Evolutionary conservation across 371 early-diverging fungal species (phyloP).

Genomic region (Paraphysoderma sedebokerense): DNA sequence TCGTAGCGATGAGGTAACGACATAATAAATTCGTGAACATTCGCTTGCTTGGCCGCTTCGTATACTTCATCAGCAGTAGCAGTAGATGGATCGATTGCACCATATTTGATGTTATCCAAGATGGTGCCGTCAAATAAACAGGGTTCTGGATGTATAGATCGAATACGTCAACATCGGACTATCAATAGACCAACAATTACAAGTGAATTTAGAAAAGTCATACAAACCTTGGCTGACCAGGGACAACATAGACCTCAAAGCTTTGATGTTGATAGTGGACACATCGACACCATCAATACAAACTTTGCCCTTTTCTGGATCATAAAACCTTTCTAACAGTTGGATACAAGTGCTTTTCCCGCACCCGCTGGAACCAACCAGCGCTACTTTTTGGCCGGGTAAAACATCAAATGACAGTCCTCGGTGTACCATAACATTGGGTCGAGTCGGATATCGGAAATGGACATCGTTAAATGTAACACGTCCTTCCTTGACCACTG

Average conservation of each 20-base stretch:
- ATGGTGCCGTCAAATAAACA: conserved; percentile 63
- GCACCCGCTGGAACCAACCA: conserved; percentile 69
- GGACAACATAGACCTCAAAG: not conserved
- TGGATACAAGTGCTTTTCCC: conserved; percentile 7
- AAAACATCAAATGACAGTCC: conserved; percentile 52
- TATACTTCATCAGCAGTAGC: conserved; percentile 35
- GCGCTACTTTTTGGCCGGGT: conserved; percentile 62
- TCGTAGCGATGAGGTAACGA: conserved; percentile 53
- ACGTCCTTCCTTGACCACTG: conserved; percentile 11
- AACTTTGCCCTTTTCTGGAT: conserved; percentile 5
- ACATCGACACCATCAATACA: conserved; percentile 11
- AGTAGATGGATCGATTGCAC: conserved; percentile 31
- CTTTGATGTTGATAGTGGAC: not conserved
- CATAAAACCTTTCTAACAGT: conserved; percentile 6
- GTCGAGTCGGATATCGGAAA: conserved; percentile 74
- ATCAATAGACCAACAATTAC: not conserved
- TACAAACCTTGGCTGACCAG: not conserved
- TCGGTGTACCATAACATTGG: conserved; percentile 52
- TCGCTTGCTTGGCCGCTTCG: conserved; percentile 47
- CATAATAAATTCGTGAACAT: conserved; percentile 59
- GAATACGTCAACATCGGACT: no score
- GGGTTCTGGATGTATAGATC: conserved; percentile 45
- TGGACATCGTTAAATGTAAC: conserved; percentile 32
- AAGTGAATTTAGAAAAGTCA: not conserved
- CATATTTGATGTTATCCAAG: conserved; percentile 57